Percentiles rank a stretch among this genome's conserved stretches.
phyloP scores from a whole-genome alignment of 441 rosid species.

The Corymbia citriodora region DNA sequence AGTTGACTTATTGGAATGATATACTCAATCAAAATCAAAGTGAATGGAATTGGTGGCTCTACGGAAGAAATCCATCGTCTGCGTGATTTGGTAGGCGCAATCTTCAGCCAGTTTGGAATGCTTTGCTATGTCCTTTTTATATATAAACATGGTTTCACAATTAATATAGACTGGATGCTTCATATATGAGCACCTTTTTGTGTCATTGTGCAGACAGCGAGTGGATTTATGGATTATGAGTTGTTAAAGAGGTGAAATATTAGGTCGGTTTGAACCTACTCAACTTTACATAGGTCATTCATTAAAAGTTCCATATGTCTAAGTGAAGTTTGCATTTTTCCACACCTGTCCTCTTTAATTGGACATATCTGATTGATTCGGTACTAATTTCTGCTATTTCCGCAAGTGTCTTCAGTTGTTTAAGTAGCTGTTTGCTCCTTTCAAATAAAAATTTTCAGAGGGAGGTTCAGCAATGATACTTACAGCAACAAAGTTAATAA shows the following conservation, averaged over 20 bases:
- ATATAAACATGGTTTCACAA: not conserved
- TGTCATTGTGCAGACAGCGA: not conserved
- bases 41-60: fast-evolving
- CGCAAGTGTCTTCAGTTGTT: not conserved
- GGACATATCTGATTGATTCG: not conserved
- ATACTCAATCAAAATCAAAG: not conserved
- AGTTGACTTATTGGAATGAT: not conserved
- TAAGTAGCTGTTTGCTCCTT: not conserved
- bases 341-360: too few species aligned
- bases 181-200: not conserved
- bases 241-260: too few species aligned
- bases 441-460: not conserved
- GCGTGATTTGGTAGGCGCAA: fast-evolving
- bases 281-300: not conserved
- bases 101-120: not conserved
- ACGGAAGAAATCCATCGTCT: fast-evolving
- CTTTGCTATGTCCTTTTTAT: not conserved
- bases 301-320: too few species aligned
- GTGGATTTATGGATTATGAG: too few species aligned
- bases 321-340: not conserved
- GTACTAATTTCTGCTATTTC: not conserved
- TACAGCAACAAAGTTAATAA: too few species aligned
- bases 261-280: too few species aligned
- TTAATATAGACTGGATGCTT: fast-evolving
- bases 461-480: too few species aligned